These are phyloP conservation scores for Viola odorata DNA, from an alignment of 345 rosid species.

Conservation along the genomic window DNA sequence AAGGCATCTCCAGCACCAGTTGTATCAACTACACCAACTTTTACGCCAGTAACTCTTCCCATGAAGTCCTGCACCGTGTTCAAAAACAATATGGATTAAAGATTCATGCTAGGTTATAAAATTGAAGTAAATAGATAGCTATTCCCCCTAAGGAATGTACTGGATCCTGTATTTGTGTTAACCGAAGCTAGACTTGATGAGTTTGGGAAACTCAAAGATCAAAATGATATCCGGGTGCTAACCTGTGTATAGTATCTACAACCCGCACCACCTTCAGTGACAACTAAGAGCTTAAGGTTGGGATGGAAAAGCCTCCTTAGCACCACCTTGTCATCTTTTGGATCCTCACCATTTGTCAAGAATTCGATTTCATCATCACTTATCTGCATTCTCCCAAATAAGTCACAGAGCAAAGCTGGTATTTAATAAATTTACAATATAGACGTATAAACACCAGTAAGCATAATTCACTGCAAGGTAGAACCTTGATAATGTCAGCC, in stretches of 20 bases:
- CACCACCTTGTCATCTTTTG: not conserved
- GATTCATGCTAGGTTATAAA: not conserved
- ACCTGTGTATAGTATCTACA: slow-evolving; percentile 12
- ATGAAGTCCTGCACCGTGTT: slow-evolving; percentile 44
- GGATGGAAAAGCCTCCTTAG: slow-evolving; percentile 2
- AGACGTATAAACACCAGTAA: no score
- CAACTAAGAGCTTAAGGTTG: slow-evolving; percentile 6
- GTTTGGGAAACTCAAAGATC: no score
- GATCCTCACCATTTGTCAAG: slow-evolving; percentile 2
- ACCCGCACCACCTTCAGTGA: slow-evolving; percentile 7
- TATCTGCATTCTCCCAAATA: not conserved
- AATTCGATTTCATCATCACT: slow-evolving; percentile 11
- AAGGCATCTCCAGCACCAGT: slow-evolving; percentile 92
- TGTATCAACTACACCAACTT: slow-evolving; percentile 68
- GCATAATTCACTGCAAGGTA: no score
- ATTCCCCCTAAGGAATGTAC: no score
- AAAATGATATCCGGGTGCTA: not conserved
- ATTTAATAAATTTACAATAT: no score
- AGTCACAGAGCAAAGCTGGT: not conserved
- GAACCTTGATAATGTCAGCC: slow-evolving; percentile 18
- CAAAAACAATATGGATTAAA: not conserved
- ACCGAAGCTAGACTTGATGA: no score
- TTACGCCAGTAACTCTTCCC: slow-evolving; percentile 59
- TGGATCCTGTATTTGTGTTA: no score
- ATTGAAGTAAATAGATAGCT: no score